Conservation (phyloP, 176 grass and related monocot genomes). For the Guadua angustifolia region DNA sequence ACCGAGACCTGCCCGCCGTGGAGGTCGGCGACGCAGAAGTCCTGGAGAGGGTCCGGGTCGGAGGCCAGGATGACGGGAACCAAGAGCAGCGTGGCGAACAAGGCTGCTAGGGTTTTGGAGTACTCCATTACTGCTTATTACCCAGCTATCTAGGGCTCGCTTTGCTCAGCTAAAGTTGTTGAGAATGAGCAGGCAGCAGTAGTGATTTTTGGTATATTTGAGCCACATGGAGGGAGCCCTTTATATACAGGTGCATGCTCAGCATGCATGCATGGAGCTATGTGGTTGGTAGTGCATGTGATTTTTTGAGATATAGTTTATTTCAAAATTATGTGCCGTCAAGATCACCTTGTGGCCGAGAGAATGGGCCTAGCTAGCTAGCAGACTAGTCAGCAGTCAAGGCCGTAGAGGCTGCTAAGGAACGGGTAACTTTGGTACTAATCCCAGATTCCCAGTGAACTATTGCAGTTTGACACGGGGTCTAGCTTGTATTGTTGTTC, state of each 20-base stretch:
- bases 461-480: no score
- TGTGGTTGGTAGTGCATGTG: background rate
- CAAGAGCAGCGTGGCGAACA: conserved; percentile 13
- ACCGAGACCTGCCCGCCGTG: background rate
- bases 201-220: background rate
- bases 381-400: background rate
- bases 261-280: background rate
- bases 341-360: no score
- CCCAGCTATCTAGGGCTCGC: background rate
- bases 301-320: no score
- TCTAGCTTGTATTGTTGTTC: no score
- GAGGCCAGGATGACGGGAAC: conserved; percentile 17
- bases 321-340: no score
- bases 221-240: background rate
- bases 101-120: background rate
- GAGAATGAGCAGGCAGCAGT: background rate
- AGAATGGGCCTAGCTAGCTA: background rate
- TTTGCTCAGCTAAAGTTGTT: background rate
- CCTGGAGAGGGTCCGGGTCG: conserved; percentile 65
- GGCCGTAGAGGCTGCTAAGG: conserved; percentile 18
- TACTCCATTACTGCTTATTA: background rate
- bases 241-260: conserved; percentile 44
- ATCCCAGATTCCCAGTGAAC: no score
- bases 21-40: conserved; percentile 69
- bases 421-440: background rate